Base-by-base conservation (phyloP, 1,284 basidiomycete species). In the Naganishia liquefaciens region DNA sequence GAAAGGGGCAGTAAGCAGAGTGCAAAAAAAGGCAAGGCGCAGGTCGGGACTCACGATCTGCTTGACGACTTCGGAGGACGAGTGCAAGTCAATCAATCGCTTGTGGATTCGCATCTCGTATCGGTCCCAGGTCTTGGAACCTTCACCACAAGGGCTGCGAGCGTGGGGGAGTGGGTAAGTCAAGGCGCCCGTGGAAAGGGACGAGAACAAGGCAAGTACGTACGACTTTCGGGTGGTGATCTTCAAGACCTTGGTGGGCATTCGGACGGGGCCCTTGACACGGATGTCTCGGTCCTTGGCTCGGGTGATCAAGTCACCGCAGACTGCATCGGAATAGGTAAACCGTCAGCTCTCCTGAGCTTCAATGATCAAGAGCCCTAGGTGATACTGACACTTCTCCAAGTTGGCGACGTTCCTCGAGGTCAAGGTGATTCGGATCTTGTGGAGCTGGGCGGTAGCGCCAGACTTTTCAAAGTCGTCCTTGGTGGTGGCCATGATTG, bases 31-130 rank as follows among this genome's bases (percentile, higher is more conserved):
- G 39, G 43, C 50, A 27, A 5, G 52, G 19, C 37, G 21, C 11
- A 42, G 11, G 40, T 30, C 51, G 44, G 5, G 6, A 83, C 90
- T 75, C 72, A 95, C 93, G 79, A 99, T 99, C 84, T 99, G 95
- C 87, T 99, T 99, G 83, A 99, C 96, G 74, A 98, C 91, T 84
- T 99, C 96, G 78, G 91, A 92, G 69, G 95, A 95, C 68, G 94
- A 94, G 85, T 95, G 93, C 71, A 99, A 85, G 85, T 99, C 96
- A 79, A 99, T 99, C 80, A 99, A 86, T 77, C 96, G 91, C 86
- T 99, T 99, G 89, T 99, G 95, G 74, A 99, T 87, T 85, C 94
- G 93, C 84, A 99, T 88, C 84, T 99, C 95, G 83, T 94, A 99
- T 77, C 91, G 88, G 83, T 99, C 96, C 96, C 96, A 99, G 79